These are phyloP conservation scores for Colletotrichum lupini DNA, from an alignment of 2,329 filamentous ascomycete genomes.

Conservation along the genomic window DNA sequence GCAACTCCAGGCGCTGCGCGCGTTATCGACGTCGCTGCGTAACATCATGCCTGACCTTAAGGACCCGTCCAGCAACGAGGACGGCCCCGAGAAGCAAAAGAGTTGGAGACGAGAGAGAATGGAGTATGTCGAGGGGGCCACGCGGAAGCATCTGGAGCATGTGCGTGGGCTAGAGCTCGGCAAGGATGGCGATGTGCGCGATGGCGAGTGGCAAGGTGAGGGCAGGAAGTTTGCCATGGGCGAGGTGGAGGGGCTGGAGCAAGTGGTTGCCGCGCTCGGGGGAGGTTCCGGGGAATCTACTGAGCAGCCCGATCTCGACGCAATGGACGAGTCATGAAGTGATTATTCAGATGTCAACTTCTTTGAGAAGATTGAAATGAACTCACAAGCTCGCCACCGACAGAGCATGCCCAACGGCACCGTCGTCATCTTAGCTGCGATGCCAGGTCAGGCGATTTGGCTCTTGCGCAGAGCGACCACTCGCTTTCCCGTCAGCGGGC, in stretches of 20 bases:
- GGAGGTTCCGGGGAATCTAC: conserved; percentile 38
- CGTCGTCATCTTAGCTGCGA: neutral
- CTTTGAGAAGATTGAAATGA: neutral
- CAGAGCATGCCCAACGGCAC: neutral
- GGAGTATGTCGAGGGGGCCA: conserved; percentile 86
- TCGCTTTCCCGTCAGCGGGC: no score
- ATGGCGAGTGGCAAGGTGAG: conserved; percentile 72
- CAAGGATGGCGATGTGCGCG: conserved; percentile 68
- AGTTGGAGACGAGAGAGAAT: conserved; percentile 77
- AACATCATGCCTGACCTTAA: conserved; percentile 73
- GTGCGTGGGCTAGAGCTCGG: conserved; percentile 75
- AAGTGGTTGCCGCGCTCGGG: conserved; percentile 58
- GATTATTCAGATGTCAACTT: neutral
- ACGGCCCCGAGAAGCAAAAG: conserved; percentile 52
- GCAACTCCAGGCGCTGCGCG: conserved; percentile 83
- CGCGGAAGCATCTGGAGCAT: conserved; percentile 79
- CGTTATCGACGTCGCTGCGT: conserved; percentile 69
- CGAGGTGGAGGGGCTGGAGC: conserved; percentile 69
- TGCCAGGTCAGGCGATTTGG: neutral
- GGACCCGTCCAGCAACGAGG: conserved; percentile 34
- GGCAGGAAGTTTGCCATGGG: conserved; percentile 60
- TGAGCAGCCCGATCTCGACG: conserved; percentile 18
- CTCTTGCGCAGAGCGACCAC: no score
- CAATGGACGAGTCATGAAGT: conserved; percentile 32
- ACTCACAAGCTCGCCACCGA: neutral